Evolutionary conservation across 169 alveolate species (phyloP), one percentile per base, ranked within the genome.

Genomic region (Cryptosporidium meleagridis): DNA sequence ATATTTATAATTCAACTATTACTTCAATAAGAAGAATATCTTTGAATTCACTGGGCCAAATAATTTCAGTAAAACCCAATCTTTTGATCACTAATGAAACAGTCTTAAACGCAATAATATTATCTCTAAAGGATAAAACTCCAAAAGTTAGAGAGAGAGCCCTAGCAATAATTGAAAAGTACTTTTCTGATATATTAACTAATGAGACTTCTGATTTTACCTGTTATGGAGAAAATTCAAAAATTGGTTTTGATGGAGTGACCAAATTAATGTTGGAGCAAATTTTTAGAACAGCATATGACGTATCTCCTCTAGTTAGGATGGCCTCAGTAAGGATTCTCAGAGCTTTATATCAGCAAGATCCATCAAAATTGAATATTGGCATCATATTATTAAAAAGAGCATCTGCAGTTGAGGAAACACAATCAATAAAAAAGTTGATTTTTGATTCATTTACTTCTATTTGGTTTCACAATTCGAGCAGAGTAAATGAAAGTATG

Each of bases 141-240:
- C 89, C 89, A n/a, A 80, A 80, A 45, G 48, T 80, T 59, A 80
- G 89, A 48, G 89, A 80, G 59, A 80, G 89, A 80, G 73, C 89
- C 7, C 45, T 80, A 9, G 75, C 67, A 37, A 59, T 80, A 21
- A 48, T 65, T 18, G 89, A 80, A 80, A 80, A 80, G 58, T 48
- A 44, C 26, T 35, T 80, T 65, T 65, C 67, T 3, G 89, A 80
- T 41, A 37, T 41, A 14, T 41, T n/a, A 33, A 41, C 52, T n/a
- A 8, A 7, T 16, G 35, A 62, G 16, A 26, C 21, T 37, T 62
- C n/a, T 2, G 69, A 51, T 35, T 31, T 14, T 65, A 21, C 33
- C 16, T 2, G 10, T 6, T 2, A 33, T 65, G 52, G 72, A 65
- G 33, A 80, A 16, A 23, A 29, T 65, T 31, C 18, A 59, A 23